Conservation (phyloP, 208 protist genomes). For the Angomonas desouzai region DNA sequence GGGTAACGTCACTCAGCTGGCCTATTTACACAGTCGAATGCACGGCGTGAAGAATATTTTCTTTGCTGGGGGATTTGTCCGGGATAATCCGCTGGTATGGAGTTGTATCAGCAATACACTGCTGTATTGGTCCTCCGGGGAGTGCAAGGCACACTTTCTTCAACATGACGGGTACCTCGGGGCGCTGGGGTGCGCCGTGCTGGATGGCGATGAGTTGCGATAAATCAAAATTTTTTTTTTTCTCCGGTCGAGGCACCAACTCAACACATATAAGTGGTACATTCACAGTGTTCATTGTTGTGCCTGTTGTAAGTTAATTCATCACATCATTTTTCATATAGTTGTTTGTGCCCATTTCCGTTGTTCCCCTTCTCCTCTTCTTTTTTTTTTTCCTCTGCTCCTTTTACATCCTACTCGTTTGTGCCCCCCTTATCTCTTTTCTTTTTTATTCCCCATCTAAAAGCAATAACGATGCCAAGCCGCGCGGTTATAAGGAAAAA, state of each 20-base stretch:
- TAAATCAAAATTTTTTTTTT: neutral
- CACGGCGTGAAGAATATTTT: conserved; percentile 92
- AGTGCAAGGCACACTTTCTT: conserved; percentile 91
- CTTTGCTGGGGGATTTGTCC: conserved; percentile 94
- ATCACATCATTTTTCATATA: neutral
- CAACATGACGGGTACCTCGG: conserved; percentile 96
- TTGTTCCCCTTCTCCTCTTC: neutral
- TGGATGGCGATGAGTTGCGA: neutral
- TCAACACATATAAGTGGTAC: neutral
- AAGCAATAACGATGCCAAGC: conserved; percentile 53
- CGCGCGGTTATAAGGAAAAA: conserved; percentile 80
- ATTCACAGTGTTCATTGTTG: conserved; percentile 2
- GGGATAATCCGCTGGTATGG: conserved; percentile 90
- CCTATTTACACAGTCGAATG: conserved; percentile 91
- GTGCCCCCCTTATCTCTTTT: no score
- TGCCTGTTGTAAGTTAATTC: neutral
- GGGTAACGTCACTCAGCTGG: conserved; percentile 95
- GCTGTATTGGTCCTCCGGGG: conserved; percentile 93
- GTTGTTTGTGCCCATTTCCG: neutral
- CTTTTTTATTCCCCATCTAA: conserved; percentile 8
- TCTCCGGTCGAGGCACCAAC: neutral
- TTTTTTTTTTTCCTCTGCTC: conserved; percentile 9
- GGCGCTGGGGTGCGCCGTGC: conserved; percentile 80
- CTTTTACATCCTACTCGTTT: no score
- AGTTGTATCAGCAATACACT: conserved; percentile 87